These are phyloP conservation scores for Gracilaria domingensis DNA, from an alignment of 23 red algal genomes.

Conservation along the genomic window DNA sequence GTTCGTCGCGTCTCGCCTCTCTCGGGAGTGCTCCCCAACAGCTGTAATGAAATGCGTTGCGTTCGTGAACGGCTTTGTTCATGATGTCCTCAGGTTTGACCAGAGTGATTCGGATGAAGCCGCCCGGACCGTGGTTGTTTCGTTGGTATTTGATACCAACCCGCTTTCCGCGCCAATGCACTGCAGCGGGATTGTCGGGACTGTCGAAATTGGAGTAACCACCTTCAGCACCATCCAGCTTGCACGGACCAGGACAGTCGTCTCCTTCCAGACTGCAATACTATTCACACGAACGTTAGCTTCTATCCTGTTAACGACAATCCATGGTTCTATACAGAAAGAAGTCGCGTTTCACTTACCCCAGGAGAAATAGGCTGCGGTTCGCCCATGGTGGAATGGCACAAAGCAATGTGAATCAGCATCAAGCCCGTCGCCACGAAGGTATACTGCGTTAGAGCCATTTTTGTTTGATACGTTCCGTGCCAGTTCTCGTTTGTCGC, in stretches of 20 bases:
- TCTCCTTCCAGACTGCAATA: neutral
- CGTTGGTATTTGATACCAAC: conserved; percentile 4
- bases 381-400: conserved; percentile 12
- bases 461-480: neutral
- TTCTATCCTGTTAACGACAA: neutral
- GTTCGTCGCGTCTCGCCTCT: neutral
- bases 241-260: conserved; percentile 1
- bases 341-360: neutral
- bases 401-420: neutral
- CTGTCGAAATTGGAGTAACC: conserved; percentile 38
- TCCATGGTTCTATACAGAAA: neutral
- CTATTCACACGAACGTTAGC: neutral
- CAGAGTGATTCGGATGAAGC: conserved; percentile 40
- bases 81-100: conserved; percentile 26
- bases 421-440: neutral
- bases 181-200: conserved; percentile 17
- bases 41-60: conserved; percentile 54
- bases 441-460: neutral
- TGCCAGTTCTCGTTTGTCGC: neutral
- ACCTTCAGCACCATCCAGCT: conserved; percentile 4
- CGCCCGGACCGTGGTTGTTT: conserved; percentile 55
- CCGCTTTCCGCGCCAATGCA: neutral
- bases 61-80: conserved; percentile 25
- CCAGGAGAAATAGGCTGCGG: conserved; percentile 26
- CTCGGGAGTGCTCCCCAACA: conserved; percentile 36